Conservation (phyloP, 805 yeast genomes). For the Sugiyamaella boreocaroliniensis region DNA sequence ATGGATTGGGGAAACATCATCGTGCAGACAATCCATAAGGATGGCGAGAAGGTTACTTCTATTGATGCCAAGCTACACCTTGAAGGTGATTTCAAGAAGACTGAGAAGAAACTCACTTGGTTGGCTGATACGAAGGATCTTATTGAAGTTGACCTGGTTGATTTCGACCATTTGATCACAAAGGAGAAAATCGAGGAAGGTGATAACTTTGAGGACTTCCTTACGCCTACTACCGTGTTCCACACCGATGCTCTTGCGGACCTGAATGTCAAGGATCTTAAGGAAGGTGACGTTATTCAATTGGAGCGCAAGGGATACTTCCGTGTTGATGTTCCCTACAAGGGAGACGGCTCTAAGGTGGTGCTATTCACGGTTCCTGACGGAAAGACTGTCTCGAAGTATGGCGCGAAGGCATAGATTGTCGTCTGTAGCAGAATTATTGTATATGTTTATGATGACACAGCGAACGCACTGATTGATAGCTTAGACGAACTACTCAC, state of each 20-base stretch:
- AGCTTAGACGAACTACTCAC: too few relatives aligned
- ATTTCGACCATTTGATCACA: constrained; percentile 89
- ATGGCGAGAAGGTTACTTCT: constrained; percentile 50
- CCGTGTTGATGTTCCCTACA: constrained; percentile 57
- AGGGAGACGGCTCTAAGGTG: constrained; percentile 45
- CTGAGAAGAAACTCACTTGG: constrained; percentile 93
- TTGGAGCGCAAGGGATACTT: constrained; percentile 96
- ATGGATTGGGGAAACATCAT: constrained; percentile 99
- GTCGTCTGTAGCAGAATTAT: background rate
- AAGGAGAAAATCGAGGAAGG: constrained; percentile 94
- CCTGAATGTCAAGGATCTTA: constrained; percentile 63
- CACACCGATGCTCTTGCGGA: constrained; percentile 73
- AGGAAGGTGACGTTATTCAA: constrained; percentile 83
- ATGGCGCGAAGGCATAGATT: constrained; percentile 51
- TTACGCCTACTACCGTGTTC: constrained; percentile 84
- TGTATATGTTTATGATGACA: too few relatives aligned
- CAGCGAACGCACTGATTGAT: too few relatives aligned
- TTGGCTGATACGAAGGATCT: constrained; percentile 73
- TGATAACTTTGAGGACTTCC: constrained; percentile 85
- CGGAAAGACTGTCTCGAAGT: constrained; percentile 74
- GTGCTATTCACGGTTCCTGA: constrained; percentile 93
- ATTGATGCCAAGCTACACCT: constrained; percentile 75
- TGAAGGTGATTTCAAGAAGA: constrained; percentile 96
- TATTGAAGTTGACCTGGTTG: constrained; percentile 70
- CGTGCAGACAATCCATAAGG: constrained; percentile 60